phyloP scores from a whole-genome alignment of 2,329 filamentous ascomycete genomes.

The Beauveria caledonica region DNA sequence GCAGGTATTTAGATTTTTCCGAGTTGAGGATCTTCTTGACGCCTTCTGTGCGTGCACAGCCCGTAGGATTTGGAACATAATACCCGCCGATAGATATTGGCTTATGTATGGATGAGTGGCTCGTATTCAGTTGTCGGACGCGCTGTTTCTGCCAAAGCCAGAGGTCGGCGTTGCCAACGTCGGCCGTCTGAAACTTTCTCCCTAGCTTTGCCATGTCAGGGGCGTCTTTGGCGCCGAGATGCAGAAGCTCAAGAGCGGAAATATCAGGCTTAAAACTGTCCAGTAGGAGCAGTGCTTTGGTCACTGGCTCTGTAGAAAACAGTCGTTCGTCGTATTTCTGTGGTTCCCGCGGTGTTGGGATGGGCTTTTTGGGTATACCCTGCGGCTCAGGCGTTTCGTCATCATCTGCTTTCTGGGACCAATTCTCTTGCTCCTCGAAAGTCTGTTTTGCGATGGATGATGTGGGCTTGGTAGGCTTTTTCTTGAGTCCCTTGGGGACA shows the following conservation, averaged over 20 bases:
- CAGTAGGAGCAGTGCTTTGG: conserved; percentile 37
- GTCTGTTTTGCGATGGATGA: conserved; percentile 74
- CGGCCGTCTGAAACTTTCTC: conserved; percentile 36
- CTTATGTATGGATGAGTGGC: conserved; percentile 18
- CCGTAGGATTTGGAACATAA: conserved; percentile 80
- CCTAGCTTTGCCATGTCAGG: conserved; percentile 42
- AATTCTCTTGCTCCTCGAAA: conserved; percentile 55
- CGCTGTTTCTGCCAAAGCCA: conserved; percentile 52
- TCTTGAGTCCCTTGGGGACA: conserved; percentile 33
- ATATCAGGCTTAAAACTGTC: conserved; percentile 38
- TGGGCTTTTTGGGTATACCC: conserved; percentile 21
- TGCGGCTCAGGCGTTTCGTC: conserved; percentile 4
- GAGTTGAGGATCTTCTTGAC: conserved; percentile 93
- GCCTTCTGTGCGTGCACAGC: conserved; percentile 84
- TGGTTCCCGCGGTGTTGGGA: not conserved
- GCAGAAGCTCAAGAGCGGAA: conserved; percentile 34
- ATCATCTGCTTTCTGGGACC: conserved; percentile 48
- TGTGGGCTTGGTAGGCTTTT: conserved; percentile 50
- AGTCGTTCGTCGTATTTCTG: conserved; percentile 39
- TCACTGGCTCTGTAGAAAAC: conserved; percentile 40
- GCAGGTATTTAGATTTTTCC: conserved; percentile 96
- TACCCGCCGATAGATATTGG: conserved; percentile 49
- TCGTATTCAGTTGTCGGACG: conserved; percentile 46
- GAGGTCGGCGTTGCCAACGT: conserved; percentile 42
- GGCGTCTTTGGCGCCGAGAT: conserved; percentile 35